phyloP scores from a whole-genome alignment of 73 alveolate species.

The Paramecium caudatum region DNA sequence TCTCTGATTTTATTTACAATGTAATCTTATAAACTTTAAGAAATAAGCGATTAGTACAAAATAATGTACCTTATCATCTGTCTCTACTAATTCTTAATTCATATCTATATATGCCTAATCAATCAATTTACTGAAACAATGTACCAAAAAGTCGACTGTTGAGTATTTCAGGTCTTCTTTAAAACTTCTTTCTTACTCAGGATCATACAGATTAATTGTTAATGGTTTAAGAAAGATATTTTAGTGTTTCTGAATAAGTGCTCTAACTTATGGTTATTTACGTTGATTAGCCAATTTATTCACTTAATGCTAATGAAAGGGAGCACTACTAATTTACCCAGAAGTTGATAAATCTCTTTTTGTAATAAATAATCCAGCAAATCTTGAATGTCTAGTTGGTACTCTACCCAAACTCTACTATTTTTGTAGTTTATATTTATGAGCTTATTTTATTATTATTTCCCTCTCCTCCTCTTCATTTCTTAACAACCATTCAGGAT shows the following conservation, averaged over 20 bases:
- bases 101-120: slow-evolving; percentile 79
- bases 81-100: slow-evolving; percentile 80
- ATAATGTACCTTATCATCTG: slow-evolving; percentile 81
- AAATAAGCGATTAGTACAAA: slow-evolving; percentile 80
- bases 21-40: slow-evolving; percentile 77
- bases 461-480: slow-evolving; percentile 36
- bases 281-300: slow-evolving; percentile 62
- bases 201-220: slow-evolving; percentile 60
- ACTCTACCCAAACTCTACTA: not conserved
- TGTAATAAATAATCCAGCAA: slow-evolving; percentile 67
- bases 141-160: slow-evolving; percentile 80
- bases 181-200: slow-evolving; percentile 65
- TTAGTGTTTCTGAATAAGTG: slow-evolving; percentile 58
- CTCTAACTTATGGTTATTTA: slow-evolving; percentile 32
- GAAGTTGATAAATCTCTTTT: not conserved
- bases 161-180: slow-evolving; percentile 61
- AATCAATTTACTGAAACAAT: slow-evolving; percentile 80
- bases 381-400: slow-evolving; percentile 77
- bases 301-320: slow-evolving; percentile 28
- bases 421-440: slow-evolving; percentile 55
- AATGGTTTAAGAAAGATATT: slow-evolving; percentile 25
- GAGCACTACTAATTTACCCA: slow-evolving; percentile 54
- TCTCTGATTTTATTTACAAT: slow-evolving; percentile 37
- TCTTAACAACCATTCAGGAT: slow-evolving; percentile 78
- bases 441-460: slow-evolving; percentile 12